phyloP scores from a whole-genome alignment of 1,284 basidiomycete species.

The Cryptococcus sp. region DNA sequence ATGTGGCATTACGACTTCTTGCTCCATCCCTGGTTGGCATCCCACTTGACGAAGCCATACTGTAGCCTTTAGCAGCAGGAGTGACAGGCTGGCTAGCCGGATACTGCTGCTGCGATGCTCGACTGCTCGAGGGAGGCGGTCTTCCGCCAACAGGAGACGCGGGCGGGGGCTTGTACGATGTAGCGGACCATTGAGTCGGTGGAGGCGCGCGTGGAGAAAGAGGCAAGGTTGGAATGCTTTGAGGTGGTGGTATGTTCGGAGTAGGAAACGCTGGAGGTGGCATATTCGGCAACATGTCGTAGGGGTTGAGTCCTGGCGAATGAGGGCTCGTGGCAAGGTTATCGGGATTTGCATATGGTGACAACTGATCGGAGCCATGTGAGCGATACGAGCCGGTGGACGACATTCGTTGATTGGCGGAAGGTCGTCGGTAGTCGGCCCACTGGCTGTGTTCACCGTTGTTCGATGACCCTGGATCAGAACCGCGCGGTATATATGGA shows the following conservation, averaged over 20 bases:
- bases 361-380: conserved; percentile 34
- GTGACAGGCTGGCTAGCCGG: conserved; percentile 42
- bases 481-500: conserved; percentile 42
- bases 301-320: conserved; percentile 37
- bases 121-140: conserved; percentile 14
- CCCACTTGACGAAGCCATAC: conserved; percentile 22
- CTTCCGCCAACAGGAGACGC: conserved; percentile 21
- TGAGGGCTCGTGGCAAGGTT: conserved; percentile 27
- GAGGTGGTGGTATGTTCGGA: conserved; percentile 11
- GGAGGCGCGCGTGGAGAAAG: conserved; percentile 1
- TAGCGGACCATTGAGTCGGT: conserved; percentile 3
- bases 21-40: conserved; percentile 7
- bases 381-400: conserved; percentile 35
- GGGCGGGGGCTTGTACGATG: conserved; percentile 11
- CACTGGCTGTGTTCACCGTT: conserved; percentile 19
- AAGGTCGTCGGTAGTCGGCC: conserved; percentile 33
- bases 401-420: conserved; percentile 24
- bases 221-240: conserved; percentile 7
- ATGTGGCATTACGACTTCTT: conserved; percentile 13
- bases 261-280: conserved; percentile 9
- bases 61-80: conserved; percentile 30
- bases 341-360: conserved; percentile 29
- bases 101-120: conserved; percentile 27
- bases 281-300: conserved; percentile 19
- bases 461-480: conserved; percentile 29